phyloP scores from a whole-genome alignment of 2,329 filamentous ascomycete genomes.

The Hortaea werneckii region DNA sequence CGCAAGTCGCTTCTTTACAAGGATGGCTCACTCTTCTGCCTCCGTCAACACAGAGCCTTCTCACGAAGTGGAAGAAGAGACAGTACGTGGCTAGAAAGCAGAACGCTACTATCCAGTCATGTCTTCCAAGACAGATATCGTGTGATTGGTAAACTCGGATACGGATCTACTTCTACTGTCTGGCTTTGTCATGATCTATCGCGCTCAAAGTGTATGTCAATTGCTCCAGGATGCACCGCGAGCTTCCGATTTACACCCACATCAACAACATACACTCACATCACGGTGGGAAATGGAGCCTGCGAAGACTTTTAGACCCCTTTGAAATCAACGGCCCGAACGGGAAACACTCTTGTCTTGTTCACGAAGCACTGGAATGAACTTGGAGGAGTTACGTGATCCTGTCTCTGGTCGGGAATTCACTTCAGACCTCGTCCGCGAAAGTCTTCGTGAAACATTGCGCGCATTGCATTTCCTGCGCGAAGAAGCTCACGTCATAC shows the following conservation, averaged over 20 bases:
- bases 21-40: no score
- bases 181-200: constrained; percentile 22
- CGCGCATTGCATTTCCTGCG: constrained; percentile 19
- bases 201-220: background rate
- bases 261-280: background rate
- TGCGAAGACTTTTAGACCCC: constrained; percentile 16
- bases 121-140: constrained; percentile 26
- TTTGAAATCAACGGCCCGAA: constrained; percentile 25
- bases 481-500: constrained; percentile 17
- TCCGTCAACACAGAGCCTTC: background rate
- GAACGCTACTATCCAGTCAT: constrained; percentile 30
- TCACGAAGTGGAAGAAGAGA: constrained; percentile 1
- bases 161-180: constrained; percentile 32
- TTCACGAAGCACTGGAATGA: constrained; percentile 30
- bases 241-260: background rate
- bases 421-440: constrained; percentile 6
- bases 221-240: background rate
- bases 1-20: no score
- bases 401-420: constrained; percentile 9
- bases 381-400: constrained; percentile 27
- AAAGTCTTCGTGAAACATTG: constrained; percentile 18
- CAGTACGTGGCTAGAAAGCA: background rate
- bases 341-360: constrained; percentile 29
- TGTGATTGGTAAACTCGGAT: constrained; percentile 35
- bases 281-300: background rate